Evolutionary conservation across 140 eudicot genomes (phyloP).

Genomic region (Flaveria floridana): DNA sequence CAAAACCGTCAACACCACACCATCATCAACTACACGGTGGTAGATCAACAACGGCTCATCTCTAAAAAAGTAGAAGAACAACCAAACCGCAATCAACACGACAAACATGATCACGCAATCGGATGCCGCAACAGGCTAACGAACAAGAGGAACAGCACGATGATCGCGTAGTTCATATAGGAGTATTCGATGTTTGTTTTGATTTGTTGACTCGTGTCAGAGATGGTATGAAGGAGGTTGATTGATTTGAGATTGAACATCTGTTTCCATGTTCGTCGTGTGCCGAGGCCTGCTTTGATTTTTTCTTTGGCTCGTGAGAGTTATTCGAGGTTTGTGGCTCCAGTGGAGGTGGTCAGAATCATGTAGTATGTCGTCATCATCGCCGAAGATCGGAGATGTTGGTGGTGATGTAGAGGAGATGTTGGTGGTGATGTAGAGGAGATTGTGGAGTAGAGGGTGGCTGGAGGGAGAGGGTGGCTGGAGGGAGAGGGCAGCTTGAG

Average conservation of each 20-base stretch:
- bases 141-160: conserved; percentile 41
- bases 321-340: conserved; percentile 23
- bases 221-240: conserved; percentile 36
- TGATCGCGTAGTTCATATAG: conserved; percentile 51
- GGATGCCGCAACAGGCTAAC: conserved; percentile 60
- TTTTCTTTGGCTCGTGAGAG: conserved; percentile 46
- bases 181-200: conserved; percentile 46
- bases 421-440: too few species aligned
- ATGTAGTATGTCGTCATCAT: conserved; percentile 64
- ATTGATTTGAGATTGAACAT: conserved; percentile 34
- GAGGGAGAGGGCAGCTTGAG: too few species aligned
- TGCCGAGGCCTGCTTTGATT: conserved; percentile 38
- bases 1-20: conserved; percentile 35
- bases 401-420: too few species aligned
- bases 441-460: too few species aligned
- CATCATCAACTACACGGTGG: conserved; percentile 38
- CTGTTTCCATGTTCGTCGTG: conserved; percentile 55
- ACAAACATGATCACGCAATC: conserved; percentile 40
- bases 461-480: too few species aligned
- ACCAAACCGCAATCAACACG: conserved; percentile 52
- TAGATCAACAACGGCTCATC: conserved; percentile 46
- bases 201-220: conserved; percentile 35
- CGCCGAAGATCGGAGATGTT: not conserved
- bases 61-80: conserved; percentile 54
- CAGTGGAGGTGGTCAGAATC: conserved; percentile 41